Evolutionary conservation across 345 rosid genomes (phyloP), one percentile per base, ranked within the genome.

Genomic region (Cardamine chenopodiifolia): DNA sequence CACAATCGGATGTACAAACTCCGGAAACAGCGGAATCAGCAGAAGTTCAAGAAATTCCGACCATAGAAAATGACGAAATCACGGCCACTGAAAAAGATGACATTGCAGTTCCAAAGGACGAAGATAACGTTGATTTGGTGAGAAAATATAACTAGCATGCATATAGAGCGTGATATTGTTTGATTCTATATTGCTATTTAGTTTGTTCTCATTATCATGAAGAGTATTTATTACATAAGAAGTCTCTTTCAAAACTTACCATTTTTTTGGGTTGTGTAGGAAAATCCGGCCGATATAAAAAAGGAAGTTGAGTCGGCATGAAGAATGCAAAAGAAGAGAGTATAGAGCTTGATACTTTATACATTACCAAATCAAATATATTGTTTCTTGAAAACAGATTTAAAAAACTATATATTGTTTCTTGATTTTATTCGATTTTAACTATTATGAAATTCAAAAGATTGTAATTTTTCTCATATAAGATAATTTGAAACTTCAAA

Each of bases 251-350:
- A 48, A 39, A 20, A 42, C 5, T 17, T 54, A 31, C 18, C 23
- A 17, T 37, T 17, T 31, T 53, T 31, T 29, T 19, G 52, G 58
- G 31, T 32, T 62, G 42, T 61, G 53, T 35, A 71, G 72, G 80
- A 71, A 39, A 77, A 12, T 5, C 9, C 18, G 19, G 48, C 29
- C 1, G 60, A 56, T 25, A 9, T 11, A 34, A 47, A 54, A 64
- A 77, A 64, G 48, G 80, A 64, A 49, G 72, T 49, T 48, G 76
- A 57, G 49, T 62, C 72, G 17, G 72, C 76, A 35, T 77, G 67
- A 64, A 64, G 45, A 57, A 20, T 17, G 35, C 29, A 29, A 45
- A 37, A 9, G 14, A 42, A 25, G 9, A 62, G 23, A 35, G 10
- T 39, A 60, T 50, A 12, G 12, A 49, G 7, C 45, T 28, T 49